Percentiles rank a stretch among this genome's conserved stretches.
Conservation (phyloP, 164 flowering plant genomes). For the Aristolochia contorta region DNA sequence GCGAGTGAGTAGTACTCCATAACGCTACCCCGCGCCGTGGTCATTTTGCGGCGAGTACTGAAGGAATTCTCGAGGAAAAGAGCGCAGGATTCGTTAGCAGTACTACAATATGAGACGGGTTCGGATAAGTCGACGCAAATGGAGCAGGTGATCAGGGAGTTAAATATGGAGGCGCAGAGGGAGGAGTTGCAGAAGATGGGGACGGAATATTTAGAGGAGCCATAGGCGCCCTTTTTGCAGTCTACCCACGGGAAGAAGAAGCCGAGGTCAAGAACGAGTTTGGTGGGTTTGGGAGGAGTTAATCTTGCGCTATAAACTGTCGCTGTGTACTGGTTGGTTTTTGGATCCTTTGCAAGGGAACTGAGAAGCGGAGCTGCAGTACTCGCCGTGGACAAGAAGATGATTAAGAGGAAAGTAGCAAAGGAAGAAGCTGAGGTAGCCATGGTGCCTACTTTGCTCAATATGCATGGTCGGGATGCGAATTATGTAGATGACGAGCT, state of each 20-base stretch:
- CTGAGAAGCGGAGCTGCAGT: constrained; percentile 6
- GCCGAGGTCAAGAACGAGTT: constrained; percentile 19
- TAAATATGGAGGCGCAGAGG: constrained; percentile 17
- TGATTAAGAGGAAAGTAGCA: constrained; percentile 1
- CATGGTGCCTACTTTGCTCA: neutral
- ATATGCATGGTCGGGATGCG: too few relatives aligned
- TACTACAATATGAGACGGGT: too few relatives aligned
- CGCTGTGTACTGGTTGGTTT: constrained; percentile 22
- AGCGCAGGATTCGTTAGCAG: constrained; percentile 23
- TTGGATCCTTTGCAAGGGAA: constrained; percentile 18
- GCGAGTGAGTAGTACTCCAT: constrained; percentile 10
- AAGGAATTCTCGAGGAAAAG: constrained; percentile 14
- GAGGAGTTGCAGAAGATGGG: constrained; percentile 16
- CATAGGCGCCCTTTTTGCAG: constrained; percentile 12
- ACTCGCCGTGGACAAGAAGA: neutral
- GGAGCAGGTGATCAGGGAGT: constrained; percentile 7
- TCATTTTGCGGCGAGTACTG: constrained; percentile 1
- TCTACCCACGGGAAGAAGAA: constrained; percentile 23
- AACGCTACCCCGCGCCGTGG: constrained; percentile 8
- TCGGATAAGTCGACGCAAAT: neutral
- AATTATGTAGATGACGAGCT: too few relatives aligned
- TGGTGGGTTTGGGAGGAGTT: constrained; percentile 18
- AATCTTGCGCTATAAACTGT: constrained; percentile 13
- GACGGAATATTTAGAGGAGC: constrained; percentile 15
- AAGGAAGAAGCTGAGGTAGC: neutral